Conservation (phyloP, 352 stramenopile genomes). For the Pythium aquatile region DNA sequence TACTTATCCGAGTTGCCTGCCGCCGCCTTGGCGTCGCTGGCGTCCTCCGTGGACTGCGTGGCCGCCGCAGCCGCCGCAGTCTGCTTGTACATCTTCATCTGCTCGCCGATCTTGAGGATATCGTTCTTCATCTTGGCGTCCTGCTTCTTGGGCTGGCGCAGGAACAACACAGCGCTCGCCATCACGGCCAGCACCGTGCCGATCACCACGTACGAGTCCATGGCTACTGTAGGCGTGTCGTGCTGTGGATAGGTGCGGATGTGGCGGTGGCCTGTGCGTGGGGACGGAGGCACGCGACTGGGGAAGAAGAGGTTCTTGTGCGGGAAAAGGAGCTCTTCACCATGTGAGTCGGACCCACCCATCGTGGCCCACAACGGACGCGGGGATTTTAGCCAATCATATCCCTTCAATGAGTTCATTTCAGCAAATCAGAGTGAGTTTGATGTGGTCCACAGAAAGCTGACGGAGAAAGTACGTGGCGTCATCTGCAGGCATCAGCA, state of each 20-base stretch:
- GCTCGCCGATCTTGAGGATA: slow-evolving; percentile 65
- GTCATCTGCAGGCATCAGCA: slow-evolving; percentile 1
- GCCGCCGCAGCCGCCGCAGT: slow-evolving; percentile 35
- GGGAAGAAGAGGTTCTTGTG: background rate
- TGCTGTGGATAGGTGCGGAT: background rate
- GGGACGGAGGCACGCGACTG: background rate
- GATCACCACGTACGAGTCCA: slow-evolving; percentile 68
- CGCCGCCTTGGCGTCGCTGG: background rate
- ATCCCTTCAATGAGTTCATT: background rate
- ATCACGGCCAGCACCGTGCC: slow-evolving; percentile 67
- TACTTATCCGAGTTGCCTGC: slow-evolving; percentile 22
- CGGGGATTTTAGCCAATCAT: slow-evolving; percentile 6
- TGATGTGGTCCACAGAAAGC: slow-evolving; percentile 5
- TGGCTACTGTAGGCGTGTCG: slow-evolving; percentile 13
- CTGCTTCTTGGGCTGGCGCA: slow-evolving; percentile 54
- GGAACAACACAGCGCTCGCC: slow-evolving; percentile 59
- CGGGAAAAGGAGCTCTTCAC: slow-evolving; percentile 4
- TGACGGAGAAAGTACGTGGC: slow-evolving; percentile 6
- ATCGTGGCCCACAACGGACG: slow-evolving; percentile 3
- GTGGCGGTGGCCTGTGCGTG: background rate
- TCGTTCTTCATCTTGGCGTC: slow-evolving; percentile 58
- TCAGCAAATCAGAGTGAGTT: background rate
- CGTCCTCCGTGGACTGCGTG: background rate
- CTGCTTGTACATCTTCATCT: slow-evolving; percentile 85
- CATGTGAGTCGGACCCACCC: background rate